Base-by-base conservation (phyloP, 805 yeast genomes). In the Metschnikowia henanensis region DNA sequence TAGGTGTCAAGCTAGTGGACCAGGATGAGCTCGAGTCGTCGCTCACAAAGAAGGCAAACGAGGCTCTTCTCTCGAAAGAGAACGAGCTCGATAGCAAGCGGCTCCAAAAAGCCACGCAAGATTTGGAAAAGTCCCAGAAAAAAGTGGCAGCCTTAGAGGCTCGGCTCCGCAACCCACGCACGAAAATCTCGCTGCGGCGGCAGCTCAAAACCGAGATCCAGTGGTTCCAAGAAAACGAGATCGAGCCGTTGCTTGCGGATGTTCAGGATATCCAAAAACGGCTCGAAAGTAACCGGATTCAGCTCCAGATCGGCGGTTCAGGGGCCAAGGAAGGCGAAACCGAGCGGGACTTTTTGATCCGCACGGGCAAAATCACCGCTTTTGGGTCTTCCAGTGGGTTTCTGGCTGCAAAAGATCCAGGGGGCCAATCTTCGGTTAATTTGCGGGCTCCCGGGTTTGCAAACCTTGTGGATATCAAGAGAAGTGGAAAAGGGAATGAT, bases 291-390 rank as follows among this genome's bases (percentile, higher is more conserved):
- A 59, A 51, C 46, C 51, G 46, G 44, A 72, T 56, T 23, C 72
- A 84, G 46, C 58, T 84, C 17, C 52, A 53, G 8, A 65, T 64
- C 42, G 55, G 35, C 39, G 6, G 46, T 29, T 43, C 44, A 28
- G 38, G 37, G 3, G 41, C 46, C 19, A n/a, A 21, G 34, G 37
- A 15, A 2, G 86, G 78, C n/a, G 98, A 94, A 57, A 65, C 89
- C 0, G 86, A 85, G 57, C 79, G 79, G 44, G 97, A 91, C 39
- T 91, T 65, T 57, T 70, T 94, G 47, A 79, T 94, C 0, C 74
- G 99, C 51, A 91, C 92, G 0, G 99, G 99, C 22, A 83, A 89
- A 60, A 80, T 90, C 43, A 94, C 99, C 0, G 98, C 98, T 0
- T 94, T 94, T 70, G 95, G 97, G 9, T 78, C 79, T 23, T 66